Evolutionary conservation across 345 rosid species (phyloP), one percentile per base, ranked within the genome.

Genomic region (Clarkia xantiana): DNA sequence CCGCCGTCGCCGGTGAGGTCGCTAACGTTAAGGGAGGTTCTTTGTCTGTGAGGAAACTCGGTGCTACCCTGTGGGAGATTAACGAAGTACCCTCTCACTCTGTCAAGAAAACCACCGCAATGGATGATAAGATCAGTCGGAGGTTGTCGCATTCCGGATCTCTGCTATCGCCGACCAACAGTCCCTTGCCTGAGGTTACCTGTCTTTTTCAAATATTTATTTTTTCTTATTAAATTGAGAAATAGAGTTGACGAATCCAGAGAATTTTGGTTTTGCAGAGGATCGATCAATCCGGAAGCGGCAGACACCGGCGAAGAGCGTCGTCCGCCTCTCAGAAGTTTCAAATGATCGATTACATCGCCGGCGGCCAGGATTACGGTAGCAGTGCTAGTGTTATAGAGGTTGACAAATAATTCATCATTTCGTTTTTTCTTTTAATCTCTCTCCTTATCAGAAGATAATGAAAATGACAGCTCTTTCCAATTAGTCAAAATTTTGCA

Each of bases 11-110:
- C 3, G 0, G 42, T 16, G 48, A 47, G 38, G 47, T 25, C n/a
- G 45, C 19, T 16, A 38, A 14, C 11, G 39, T 67, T 14, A 71
- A 61, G 42, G 74, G 72, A 52, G 67, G 36, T 40, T 68, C 74
- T 0, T 61, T 81, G 10, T 91, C 98, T 0, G 94, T 94, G 1
- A 74, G 98, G 61, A 90, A 83, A 55, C 76, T 90, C 40, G 97
- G 86, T 7, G 97, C 97, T 8, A 79, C 84, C 2, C 63, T 86
- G 49, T 83, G 97, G 94, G 97, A 78, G 59, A 77, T 86, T 67
- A 79, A 78, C 42, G 75, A 69, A 61, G 65, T 76, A 39, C 63
- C 77, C 52, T 72, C 82, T 0, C 68, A 2, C 25, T 22, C 80
- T 0, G 60, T 66, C 39, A 25, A 34, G 46, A 56, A 34, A 4